phyloP scores from a whole-genome alignment of 352 stramenopile species.

The Phytopythium chamaehyphon region DNA sequence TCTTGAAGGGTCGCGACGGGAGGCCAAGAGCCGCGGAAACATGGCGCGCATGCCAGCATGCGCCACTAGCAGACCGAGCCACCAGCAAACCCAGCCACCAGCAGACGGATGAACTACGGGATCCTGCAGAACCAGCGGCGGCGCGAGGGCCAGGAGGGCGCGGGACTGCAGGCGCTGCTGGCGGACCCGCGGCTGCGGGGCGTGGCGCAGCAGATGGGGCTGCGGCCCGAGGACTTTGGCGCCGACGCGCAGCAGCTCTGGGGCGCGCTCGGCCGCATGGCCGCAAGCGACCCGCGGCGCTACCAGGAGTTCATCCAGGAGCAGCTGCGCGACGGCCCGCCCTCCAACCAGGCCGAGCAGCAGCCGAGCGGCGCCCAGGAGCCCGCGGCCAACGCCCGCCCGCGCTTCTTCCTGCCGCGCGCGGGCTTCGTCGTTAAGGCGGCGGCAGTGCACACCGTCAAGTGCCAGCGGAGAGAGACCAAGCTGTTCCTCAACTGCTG shows the following conservation, averaged over 20 bases:
- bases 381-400: constrained; percentile 9
- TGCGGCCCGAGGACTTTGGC: constrained; percentile 62
- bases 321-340: constrained; percentile 66
- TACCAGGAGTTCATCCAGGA: constrained; percentile 84
- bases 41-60: neutral
- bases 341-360: constrained; percentile 8
- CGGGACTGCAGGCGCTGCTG: constrained; percentile 32
- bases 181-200: constrained; percentile 61
- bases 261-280: constrained; percentile 74
- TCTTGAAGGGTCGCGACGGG: too few relatives aligned
- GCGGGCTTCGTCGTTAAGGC: constrained; percentile 82
- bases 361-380: constrained; percentile 3
- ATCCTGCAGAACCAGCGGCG: constrained; percentile 79
- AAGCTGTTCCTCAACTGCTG: constrained; percentile 86
- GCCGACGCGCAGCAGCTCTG: constrained; percentile 62
- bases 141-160: constrained; percentile 15
- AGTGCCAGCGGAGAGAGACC: constrained; percentile 51
- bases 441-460: constrained; percentile 40
- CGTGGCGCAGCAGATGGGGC: constrained; percentile 82
- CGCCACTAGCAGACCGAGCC: neutral
- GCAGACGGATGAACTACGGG: constrained; percentile 89
- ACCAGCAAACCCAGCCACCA: neutral
- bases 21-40: neutral
- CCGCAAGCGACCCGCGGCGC: constrained; percentile 50
- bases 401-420: constrained; percentile 55